Evolutionary conservation across 106 monocot species (phyloP), one percentile per base, ranked within the genome.

Genomic region (Dioscorea zingiberensis): DNA sequence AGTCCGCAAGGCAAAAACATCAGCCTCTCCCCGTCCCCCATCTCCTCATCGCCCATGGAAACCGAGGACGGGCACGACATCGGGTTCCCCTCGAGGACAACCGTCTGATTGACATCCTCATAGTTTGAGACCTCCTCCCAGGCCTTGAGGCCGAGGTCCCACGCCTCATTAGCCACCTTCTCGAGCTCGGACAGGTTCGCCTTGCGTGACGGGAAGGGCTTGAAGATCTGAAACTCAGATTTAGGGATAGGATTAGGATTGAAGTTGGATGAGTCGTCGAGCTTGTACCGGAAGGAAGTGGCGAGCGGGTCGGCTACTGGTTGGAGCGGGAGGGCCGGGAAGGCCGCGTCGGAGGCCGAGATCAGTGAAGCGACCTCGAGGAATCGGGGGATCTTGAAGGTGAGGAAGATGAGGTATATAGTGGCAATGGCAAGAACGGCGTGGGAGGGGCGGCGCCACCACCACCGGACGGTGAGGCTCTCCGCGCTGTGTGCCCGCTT

Each of bases 1-100:
- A 98, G 67, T 24, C 92, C 97, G 38, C 92, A 98, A 0, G 91
- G 91, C 9, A 97, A 77, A 26, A 86, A 67, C 85, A 88, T 73
- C 30, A 97, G 32, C 62, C 74, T 62, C 38, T 71, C 83, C 15
- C 25, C 61, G 14, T 51, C 51, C 32, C 66, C 74, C 58, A 71
- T 70, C 59, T 51, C 51, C 51, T 51, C 51, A 16, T 19, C 51
- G 25, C 51, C 54, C 66, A 78, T 65, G 16, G 69, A 81, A 13
- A 82, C 77, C 13, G 85, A 83, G 3, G 71, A 58, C 1, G 95
- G 91, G 73, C 95, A 95, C 46, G 77, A 22, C 62, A 75, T 79
- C 19, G 60, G 64, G 67, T 76, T 76, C 19, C 69, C 64, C 21
- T 66, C 75, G 29, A 64, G 58, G 16, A 64, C 15, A 0, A 65